phyloP scores from a whole-genome alignment of 2,329 filamentous ascomycete species.

The Zalaria obscura region DNA sequence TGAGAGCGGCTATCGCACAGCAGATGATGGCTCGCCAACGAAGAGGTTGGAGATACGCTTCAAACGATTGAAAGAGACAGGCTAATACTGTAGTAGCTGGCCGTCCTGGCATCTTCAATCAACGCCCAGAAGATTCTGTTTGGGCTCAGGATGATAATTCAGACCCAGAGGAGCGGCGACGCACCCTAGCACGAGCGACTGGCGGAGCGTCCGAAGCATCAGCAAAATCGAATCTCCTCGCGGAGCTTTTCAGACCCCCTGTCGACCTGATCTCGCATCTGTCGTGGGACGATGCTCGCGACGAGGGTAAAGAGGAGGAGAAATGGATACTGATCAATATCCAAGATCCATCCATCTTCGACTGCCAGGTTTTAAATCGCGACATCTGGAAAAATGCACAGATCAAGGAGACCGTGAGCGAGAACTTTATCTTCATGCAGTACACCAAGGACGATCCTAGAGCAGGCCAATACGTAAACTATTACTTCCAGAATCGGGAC shows the following conservation, averaged over 20 bases:
- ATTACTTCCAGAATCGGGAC: conserved; percentile 71
- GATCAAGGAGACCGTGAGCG: conserved; percentile 65
- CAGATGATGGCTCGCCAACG: conserved; percentile 41
- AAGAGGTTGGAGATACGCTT: conserved; percentile 13
- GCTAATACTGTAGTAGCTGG: conserved; percentile 18
- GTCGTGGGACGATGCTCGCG: conserved; percentile 71
- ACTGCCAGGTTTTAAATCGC: conserved; percentile 84
- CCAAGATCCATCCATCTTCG: conserved; percentile 84
- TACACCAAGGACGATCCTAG: conserved; percentile 75
- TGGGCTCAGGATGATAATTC: conserved; percentile 40
- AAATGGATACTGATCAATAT: conserved; percentile 96
- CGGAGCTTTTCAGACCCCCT: conserved; percentile 83
- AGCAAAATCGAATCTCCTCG: conserved; percentile 62
- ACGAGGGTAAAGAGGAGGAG: conserved; percentile 71
- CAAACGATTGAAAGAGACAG: conserved; percentile 16
- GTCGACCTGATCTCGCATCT: conserved; percentile 74
- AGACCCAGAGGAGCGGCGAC: conserved; percentile 34
- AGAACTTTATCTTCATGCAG: conserved; percentile 93
- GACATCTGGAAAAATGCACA: conserved; percentile 88
- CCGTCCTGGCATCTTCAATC: conserved; percentile 56
- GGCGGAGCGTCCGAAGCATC: conserved; percentile 52
- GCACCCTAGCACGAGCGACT: conserved; percentile 44
- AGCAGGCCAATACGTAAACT: conserved; percentile 69
- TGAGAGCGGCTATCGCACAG: conserved; percentile 49
- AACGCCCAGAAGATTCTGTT: conserved; percentile 33